phyloP scores from a whole-genome alignment of 2,329 filamentous ascomycete genomes.

The Pseudogymnoascus sp. region DNA sequence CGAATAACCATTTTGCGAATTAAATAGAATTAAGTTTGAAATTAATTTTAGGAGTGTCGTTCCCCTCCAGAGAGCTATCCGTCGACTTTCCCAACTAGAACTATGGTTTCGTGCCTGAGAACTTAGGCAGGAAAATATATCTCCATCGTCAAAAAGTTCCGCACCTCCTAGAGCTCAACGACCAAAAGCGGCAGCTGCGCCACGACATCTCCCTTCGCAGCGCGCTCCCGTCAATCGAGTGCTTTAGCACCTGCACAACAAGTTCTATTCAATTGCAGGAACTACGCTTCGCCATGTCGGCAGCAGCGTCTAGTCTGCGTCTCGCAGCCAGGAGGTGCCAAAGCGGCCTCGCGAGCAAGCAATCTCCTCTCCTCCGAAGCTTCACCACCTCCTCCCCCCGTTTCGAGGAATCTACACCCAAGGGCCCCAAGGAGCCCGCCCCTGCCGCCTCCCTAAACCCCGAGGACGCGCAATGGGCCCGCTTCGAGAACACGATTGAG shows the following conservation, averaged over 20 bases:
- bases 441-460: neutral
- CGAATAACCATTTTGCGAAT: neutral
- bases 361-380: conserved; percentile 5
- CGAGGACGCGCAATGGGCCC: neutral
- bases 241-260: neutral
- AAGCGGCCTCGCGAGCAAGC: conserved; percentile 9
- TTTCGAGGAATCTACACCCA: neutral
- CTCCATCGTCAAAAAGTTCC: conserved; percentile 4
- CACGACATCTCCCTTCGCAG: neutral
- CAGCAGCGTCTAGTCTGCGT: conserved; percentile 25
- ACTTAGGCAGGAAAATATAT: neutral
- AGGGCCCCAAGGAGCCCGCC: neutral
- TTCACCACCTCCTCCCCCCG: neutral
- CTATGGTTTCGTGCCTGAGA: neutral
- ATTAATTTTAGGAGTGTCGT: neutral
- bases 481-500: neutral
- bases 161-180: conserved; percentile 1
- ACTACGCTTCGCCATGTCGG: conserved; percentile 21
- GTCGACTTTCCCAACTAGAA: neutral
- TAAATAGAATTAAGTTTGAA: neutral
- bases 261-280: neutral
- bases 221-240: conserved; percentile 1
- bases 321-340: conserved; percentile 22
- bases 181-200: conserved; percentile 3
- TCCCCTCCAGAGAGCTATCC: neutral